A percentile compares a stretch with the other conserved stretches of the same genome.
Conservation (phyloP, 331 rosid genomes). For the Phaseolus coccineus region DNA sequence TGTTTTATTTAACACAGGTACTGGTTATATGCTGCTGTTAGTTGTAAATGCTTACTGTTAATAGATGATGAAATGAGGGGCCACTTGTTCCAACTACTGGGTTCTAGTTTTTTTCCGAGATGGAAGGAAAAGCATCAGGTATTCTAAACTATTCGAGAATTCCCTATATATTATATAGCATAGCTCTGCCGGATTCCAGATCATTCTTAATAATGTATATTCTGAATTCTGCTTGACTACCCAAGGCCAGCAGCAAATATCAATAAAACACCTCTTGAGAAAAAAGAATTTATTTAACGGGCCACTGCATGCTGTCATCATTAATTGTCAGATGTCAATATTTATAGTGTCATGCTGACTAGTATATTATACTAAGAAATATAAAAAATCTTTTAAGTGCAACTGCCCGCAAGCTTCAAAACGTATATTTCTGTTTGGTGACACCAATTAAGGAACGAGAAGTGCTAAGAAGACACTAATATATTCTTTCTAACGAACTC, state of each 20-base stretch:
- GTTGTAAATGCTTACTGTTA: constrained; percentile 72
- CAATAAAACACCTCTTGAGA: neutral
- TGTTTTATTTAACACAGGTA: constrained; percentile 61
- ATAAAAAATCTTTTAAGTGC: too few species aligned
- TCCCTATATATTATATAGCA: constrained; percentile 11
- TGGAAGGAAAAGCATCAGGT: constrained; percentile 99
- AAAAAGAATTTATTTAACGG: neutral
- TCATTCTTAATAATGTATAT: constrained; percentile 12
- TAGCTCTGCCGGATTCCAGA: constrained; percentile 29
- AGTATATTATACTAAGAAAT: too few species aligned
- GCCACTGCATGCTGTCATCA: neutral
- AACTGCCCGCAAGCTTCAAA: too few species aligned
- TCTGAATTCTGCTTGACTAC: constrained; percentile 22
- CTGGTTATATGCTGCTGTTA: constrained; percentile 95
- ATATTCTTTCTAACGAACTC: too few species aligned
- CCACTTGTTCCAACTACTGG: constrained; percentile 91
- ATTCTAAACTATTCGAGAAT: constrained; percentile 22
- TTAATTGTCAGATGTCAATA: neutral
- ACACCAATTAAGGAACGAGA: too few species aligned
- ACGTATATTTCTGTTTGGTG: too few species aligned
- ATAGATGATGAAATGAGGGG: constrained; percentile 98
- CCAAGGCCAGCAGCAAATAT: constrained; percentile 18
- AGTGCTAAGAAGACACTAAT: too few species aligned
- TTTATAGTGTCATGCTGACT: too few species aligned
- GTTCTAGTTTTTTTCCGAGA: constrained; percentile 86